These are phyloP conservation scores for Stephania cephalantha DNA, from an alignment of 164 flowering plant species.

Conservation along the genomic window DNA sequence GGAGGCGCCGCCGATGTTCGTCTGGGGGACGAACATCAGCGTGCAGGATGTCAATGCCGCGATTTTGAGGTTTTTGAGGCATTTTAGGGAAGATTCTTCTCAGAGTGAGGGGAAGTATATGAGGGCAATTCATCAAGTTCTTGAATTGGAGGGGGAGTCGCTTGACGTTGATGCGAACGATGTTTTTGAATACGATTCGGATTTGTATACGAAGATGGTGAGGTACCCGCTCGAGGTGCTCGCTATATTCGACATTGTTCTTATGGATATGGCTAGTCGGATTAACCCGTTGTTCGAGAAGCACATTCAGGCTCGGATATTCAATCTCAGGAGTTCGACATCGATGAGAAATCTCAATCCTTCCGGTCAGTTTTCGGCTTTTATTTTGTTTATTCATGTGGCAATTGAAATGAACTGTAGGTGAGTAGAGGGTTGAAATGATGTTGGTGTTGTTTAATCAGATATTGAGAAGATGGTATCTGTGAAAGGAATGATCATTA, in stretches of 20 bases:
- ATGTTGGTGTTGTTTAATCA: constrained; percentile 18
- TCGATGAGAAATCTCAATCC: constrained; percentile 91
- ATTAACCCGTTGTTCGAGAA: constrained; percentile 67
- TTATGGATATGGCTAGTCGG: constrained; percentile 74
- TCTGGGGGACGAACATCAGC: constrained; percentile 96
- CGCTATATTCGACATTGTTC: constrained; percentile 92
- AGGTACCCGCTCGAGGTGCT: constrained; percentile 91
- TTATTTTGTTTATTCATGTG: not conserved
- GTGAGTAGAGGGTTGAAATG: not conserved
- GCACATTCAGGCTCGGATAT: constrained; percentile 84
- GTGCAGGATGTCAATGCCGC: constrained; percentile 86
- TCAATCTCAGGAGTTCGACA: constrained; percentile 63
- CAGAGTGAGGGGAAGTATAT: constrained; percentile 73
- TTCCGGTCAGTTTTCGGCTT: constrained; percentile 45
- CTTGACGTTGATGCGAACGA: constrained; percentile 83
- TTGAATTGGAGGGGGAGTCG: constrained; percentile 79
- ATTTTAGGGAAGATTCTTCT: constrained; percentile 45
- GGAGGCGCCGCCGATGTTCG: constrained; percentile 65
- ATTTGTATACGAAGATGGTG: constrained; percentile 81
- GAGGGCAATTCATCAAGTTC: constrained; percentile 44
- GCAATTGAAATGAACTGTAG: too few species aligned
- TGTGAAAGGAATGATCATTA: constrained; percentile 89
- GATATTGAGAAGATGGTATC: constrained; percentile 97
- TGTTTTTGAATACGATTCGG: constrained; percentile 70
- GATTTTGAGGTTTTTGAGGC: constrained; percentile 61